phyloP scores from a whole-genome alignment of 75 land plant genomes.

The Pseudotsuga menziesii region DNA sequence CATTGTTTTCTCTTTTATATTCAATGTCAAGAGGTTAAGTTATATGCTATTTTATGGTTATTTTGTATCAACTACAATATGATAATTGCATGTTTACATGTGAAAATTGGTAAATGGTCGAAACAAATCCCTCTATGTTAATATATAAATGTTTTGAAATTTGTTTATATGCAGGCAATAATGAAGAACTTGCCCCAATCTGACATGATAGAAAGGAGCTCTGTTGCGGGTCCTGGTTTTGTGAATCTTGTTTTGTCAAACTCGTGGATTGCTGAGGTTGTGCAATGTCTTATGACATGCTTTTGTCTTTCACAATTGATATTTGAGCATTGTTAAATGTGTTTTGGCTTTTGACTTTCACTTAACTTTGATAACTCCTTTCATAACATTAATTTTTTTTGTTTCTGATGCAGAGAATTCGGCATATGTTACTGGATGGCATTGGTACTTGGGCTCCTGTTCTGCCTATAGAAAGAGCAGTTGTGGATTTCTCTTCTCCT shows the following conservation, averaged over 20 bases:
- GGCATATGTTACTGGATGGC: constrained; percentile 67
- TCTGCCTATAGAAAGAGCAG: constrained; percentile 61
- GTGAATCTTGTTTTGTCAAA: constrained; percentile 69
- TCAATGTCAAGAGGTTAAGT: neutral
- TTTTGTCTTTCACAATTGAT: neutral
- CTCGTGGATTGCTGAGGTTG: constrained; percentile 79
- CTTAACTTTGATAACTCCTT: neutral
- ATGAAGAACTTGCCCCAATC: constrained; percentile 65
- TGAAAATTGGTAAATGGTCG: neutral
- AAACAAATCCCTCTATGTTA: neutral
- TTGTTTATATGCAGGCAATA: constrained; percentile 53
- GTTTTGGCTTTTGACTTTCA: neutral
- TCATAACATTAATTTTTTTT: neutral
- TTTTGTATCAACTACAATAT: neutral
- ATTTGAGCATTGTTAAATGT: neutral
- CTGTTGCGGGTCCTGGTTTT: constrained; percentile 93
- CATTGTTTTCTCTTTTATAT: neutral
- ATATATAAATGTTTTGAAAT: neutral
- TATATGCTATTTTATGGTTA: neutral
- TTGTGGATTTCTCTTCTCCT: constrained; percentile 96
- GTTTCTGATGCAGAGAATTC: constrained; percentile 56
- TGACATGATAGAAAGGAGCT: constrained; percentile 58
- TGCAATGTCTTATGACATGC: neutral
- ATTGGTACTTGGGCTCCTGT: constrained; percentile 83
- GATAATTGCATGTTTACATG: neutral